These are phyloP conservation scores for Pseudonectria foliicola DNA, from an alignment of 2,329 filamentous ascomycete genomes.

Conservation along the genomic window DNA sequence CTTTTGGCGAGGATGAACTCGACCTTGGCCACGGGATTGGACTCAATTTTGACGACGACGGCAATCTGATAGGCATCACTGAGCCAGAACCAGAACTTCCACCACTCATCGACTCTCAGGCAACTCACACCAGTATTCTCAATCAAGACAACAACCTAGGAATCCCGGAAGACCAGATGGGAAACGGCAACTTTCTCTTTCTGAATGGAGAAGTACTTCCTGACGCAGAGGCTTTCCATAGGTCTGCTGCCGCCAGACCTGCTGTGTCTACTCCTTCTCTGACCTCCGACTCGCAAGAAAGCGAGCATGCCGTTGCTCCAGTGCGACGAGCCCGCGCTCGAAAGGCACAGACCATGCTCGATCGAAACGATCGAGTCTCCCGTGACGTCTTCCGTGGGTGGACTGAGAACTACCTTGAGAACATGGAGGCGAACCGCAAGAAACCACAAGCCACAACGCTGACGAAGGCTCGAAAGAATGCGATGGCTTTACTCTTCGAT, in stretches of 20 bases:
- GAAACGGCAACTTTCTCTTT: constrained; percentile 29
- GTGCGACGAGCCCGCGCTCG: constrained; percentile 19
- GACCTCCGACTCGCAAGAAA: constrained; percentile 18
- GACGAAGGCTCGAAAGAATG: constrained; percentile 34
- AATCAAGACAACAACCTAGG: constrained; percentile 7
- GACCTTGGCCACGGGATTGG: constrained; percentile 33
- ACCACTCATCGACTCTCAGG: constrained; percentile 22
- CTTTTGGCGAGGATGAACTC: constrained; percentile 34
- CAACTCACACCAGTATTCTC: constrained; percentile 7
- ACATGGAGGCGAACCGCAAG: constrained; percentile 43
- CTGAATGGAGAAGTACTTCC: constrained; percentile 32
- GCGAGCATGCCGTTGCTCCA: constrained; percentile 12
- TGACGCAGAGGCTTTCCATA: constrained; percentile 30
- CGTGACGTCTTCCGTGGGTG: constrained; percentile 32
- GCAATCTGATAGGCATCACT: constrained; percentile 37
- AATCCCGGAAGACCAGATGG: constrained; percentile 2
- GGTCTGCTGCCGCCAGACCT: constrained; percentile 11
- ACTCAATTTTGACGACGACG: constrained; percentile 44
- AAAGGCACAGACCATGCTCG: constrained; percentile 23
- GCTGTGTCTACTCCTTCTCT: constrained; percentile 8
- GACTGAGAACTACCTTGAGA: constrained; percentile 38
- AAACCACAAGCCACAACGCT: constrained; percentile 17
- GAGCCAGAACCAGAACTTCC: constrained; percentile 38
- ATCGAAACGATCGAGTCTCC: constrained; percentile 28
- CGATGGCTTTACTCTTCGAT: constrained; percentile 23